Percentiles rank a stretch among this genome's conserved stretches.
These are phyloP conservation scores for Acmispon strigosus DNA, from an alignment of 306 rosid genomes.

Conservation along the genomic window DNA sequence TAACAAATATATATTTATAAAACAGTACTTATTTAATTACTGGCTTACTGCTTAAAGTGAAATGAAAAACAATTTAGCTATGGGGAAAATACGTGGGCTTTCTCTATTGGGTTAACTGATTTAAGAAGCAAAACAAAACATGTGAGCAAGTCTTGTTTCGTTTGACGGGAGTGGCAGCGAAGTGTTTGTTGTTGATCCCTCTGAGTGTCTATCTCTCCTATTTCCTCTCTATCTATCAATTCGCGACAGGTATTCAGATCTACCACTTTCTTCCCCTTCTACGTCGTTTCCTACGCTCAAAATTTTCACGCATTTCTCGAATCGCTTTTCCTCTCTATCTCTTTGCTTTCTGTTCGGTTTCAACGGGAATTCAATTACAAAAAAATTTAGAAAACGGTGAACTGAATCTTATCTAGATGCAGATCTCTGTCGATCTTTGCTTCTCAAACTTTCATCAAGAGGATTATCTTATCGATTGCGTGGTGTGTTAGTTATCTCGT, in stretches of 20 bases:
- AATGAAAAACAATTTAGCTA: not conserved
- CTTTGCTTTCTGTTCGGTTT: not conserved
- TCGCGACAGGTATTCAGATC: constrained; percentile 16
- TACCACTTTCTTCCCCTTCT: not conserved
- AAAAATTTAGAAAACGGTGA: not conserved
- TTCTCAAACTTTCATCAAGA: no score
- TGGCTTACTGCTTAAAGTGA: not conserved
- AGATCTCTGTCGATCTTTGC: constrained; percentile 7
- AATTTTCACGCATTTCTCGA: not conserved
- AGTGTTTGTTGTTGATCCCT: not conserved
- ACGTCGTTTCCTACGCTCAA: not conserved
- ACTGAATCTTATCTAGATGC: not conserved
- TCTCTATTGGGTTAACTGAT: not conserved
- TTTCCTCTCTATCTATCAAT: not conserved
- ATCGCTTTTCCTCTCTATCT: not conserved
- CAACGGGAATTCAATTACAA: not conserved
- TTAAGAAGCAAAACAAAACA: not conserved
- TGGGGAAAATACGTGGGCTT: not conserved
- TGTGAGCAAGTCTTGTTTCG: not conserved
- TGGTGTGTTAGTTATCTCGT: not conserved
- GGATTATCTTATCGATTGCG: not conserved
- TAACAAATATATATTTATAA: not conserved
- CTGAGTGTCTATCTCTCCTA: not conserved
- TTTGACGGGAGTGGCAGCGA: no score
- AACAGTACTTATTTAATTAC: no score